phyloP scores from a whole-genome alignment of 108 stramenopile species.

The Cyclotella atomus region DNA sequence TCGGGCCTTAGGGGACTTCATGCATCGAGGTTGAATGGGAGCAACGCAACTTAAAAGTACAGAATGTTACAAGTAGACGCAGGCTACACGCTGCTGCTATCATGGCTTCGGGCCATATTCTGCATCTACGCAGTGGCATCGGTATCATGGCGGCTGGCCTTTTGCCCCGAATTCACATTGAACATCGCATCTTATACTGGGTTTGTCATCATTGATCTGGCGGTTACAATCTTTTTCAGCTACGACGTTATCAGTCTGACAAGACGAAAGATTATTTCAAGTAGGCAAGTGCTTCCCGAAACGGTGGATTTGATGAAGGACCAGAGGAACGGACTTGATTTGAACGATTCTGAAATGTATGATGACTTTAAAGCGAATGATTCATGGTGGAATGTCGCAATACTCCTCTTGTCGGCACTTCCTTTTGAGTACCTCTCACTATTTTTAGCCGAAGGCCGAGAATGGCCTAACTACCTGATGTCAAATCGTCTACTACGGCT shows the following conservation, averaged over 20 bases:
- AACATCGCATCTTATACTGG: not conserved
- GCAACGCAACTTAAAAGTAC: too few relatives aligned
- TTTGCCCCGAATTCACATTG: slow-evolving; percentile 16
- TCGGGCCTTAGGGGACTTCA: too few relatives aligned
- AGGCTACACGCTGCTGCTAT: not conserved
- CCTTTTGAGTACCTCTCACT: slow-evolving; percentile 38
- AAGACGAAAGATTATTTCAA: not conserved
- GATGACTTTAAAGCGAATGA: not conserved
- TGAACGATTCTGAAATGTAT: not conserved
- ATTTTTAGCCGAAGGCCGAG: not conserved
- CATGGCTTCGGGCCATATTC: slow-evolving; percentile 12
- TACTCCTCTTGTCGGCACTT: slow-evolving; percentile 22
- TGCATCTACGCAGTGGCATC: slow-evolving; percentile 12
- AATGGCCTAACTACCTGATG: slow-evolving; percentile 23
- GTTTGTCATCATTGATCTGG: slow-evolving; percentile 16
- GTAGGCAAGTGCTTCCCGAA: not conserved
- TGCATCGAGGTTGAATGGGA: too few relatives aligned
- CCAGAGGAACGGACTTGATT: not conserved
- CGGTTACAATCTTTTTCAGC: slow-evolving; percentile 15
- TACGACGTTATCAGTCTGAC: slow-evolving; percentile 10
- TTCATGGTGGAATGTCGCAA: slow-evolving; percentile 6
- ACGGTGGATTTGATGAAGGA: not conserved
- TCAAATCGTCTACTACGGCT: slow-evolving; percentile 29
- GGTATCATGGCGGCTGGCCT: slow-evolving; percentile 20
- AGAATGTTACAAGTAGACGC: too few relatives aligned